phyloP scores from a whole-genome alignment of 2,329 filamentous ascomycete genomes.

The Trichoderma sp. region DNA sequence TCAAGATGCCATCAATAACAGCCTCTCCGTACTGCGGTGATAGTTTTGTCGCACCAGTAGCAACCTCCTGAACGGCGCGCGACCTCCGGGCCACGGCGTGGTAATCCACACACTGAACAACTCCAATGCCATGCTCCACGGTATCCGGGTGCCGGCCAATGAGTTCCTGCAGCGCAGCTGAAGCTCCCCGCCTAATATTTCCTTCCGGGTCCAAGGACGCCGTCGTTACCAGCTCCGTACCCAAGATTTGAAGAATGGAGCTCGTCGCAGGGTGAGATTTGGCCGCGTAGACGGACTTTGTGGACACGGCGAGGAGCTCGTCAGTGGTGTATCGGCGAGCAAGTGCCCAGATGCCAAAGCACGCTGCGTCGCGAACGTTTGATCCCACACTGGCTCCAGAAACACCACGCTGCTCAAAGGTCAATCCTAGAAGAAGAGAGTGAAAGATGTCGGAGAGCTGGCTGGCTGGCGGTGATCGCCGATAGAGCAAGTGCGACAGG shows the following conservation, averaged over 20 bases:
- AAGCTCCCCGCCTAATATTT: constrained; percentile 89
- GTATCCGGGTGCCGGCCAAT: constrained; percentile 89
- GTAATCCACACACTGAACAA: constrained; percentile 91
- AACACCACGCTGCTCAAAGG: constrained; percentile 83
- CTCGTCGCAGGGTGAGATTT: constrained; percentile 36
- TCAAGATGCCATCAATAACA: constrained; percentile 67
- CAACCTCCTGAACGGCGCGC: constrained; percentile 76
- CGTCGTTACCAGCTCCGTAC: constrained; percentile 74
- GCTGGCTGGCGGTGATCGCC: constrained; percentile 70
- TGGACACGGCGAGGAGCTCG: constrained; percentile 67
- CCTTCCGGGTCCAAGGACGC: constrained; percentile 86
- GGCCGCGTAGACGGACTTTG: constrained; percentile 43
- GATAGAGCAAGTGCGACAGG: constrained; percentile 80
- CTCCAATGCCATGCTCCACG: constrained; percentile 73
- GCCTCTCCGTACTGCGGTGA: constrained; percentile 67
- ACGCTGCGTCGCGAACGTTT: constrained; percentile 91
- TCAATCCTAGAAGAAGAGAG: constrained; percentile 73
- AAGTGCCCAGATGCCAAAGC: constrained; percentile 93
- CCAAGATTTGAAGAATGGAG: constrained; percentile 72
- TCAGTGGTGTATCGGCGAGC: constrained; percentile 80
- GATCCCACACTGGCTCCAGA: constrained; percentile 83
- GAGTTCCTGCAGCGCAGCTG: constrained; percentile 89
- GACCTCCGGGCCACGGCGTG: constrained; percentile 86
- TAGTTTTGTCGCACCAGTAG: constrained; percentile 65
- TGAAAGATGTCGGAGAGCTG: constrained; percentile 73